These are phyloP conservation scores for Teunomyces pallodes DNA, from an alignment of 805 yeast species.

Conservation along the genomic window DNA sequence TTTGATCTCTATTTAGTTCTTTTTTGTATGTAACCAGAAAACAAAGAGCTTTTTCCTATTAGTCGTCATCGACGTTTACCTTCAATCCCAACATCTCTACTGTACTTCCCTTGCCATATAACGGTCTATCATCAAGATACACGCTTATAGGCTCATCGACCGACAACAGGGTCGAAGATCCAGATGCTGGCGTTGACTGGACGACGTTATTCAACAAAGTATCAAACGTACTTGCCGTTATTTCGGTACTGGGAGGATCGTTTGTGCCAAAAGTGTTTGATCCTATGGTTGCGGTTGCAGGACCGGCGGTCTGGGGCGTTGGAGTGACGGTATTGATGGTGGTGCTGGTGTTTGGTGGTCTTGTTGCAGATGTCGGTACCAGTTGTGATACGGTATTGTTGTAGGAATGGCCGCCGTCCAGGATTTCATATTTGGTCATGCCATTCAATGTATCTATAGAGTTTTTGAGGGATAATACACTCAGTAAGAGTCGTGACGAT, in stretches of 20 bases:
- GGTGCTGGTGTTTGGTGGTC: constrained; percentile 5
- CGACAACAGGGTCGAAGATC: constrained; percentile 6
- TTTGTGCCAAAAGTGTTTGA: constrained; percentile 7
- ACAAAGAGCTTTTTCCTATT: neutral
- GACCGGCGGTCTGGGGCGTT: constrained; percentile 16
- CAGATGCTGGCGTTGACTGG: constrained; percentile 6
- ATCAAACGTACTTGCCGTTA: constrained; percentile 31
- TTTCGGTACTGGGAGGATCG: constrained; percentile 17
- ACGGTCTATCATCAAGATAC: constrained; percentile 38
- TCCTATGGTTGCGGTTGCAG: constrained; percentile 10
- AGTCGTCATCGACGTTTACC: constrained; percentile 16
- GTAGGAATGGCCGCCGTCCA: constrained; percentile 35
- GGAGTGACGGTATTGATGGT: neutral
- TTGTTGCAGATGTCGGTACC: constrained; percentile 7
- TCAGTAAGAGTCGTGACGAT: constrained; percentile 57
- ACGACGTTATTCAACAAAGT: constrained; percentile 26
- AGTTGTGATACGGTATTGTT: constrained; percentile 9
- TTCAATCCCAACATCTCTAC: constrained; percentile 35
- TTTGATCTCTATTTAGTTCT: constrained; percentile 12
- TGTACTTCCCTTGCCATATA: constrained; percentile 39
- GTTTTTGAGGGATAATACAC: constrained; percentile 34
- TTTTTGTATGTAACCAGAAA: neutral
- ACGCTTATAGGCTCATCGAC: constrained; percentile 17
- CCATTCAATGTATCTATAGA: constrained; percentile 31
- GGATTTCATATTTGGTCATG: constrained; percentile 30